phyloP scores from a whole-genome alignment of 2,329 filamentous ascomycete species.

The Fusarium sp. region DNA sequence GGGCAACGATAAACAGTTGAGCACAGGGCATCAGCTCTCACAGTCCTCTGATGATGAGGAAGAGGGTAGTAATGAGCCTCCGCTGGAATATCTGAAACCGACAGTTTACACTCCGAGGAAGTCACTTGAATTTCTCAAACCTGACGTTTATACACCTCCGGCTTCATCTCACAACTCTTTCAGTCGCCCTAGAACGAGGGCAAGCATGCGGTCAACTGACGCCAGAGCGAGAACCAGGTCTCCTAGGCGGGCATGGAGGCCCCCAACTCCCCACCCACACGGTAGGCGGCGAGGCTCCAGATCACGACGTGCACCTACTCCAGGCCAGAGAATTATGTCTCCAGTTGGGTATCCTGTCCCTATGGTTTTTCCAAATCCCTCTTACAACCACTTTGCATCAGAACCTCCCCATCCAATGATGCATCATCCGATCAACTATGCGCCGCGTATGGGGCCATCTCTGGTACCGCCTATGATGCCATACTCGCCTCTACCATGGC shows the following conservation, averaged over 20 bases:
- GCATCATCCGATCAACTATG: slow-evolving; percentile 3
- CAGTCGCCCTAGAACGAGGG: neutral
- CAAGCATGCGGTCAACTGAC: neutral
- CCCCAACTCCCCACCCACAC: slow-evolving; percentile 33
- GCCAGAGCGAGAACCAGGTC: slow-evolving; percentile 3
- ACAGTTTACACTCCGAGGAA: slow-evolving; percentile 28
- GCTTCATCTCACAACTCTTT: slow-evolving; percentile 10
- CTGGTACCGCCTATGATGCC: slow-evolving; percentile 10
- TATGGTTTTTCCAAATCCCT: neutral
- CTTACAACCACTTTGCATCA: neutral
- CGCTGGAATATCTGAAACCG: slow-evolving; percentile 18
- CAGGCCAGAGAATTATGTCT: neutral
- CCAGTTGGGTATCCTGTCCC: neutral
- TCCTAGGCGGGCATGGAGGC: slow-evolving; percentile 13
- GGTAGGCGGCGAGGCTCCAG: slow-evolving; percentile 10
- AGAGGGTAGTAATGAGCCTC: neutral
- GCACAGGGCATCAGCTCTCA: neutral
- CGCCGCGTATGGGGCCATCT: neutral
- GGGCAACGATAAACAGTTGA: neutral
- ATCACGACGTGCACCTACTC: neutral
- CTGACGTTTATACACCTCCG: slow-evolving; percentile 30
- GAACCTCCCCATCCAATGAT: neutral
- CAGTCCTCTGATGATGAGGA: neutral
- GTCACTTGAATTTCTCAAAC: slow-evolving; percentile 20
- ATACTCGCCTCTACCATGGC: slow-evolving; percentile 17